Evolutionary conservation across 108 stramenopile species (phyloP), one percentile per base, ranked within the genome.

Genomic region (Schizochytrium sp.): DNA sequence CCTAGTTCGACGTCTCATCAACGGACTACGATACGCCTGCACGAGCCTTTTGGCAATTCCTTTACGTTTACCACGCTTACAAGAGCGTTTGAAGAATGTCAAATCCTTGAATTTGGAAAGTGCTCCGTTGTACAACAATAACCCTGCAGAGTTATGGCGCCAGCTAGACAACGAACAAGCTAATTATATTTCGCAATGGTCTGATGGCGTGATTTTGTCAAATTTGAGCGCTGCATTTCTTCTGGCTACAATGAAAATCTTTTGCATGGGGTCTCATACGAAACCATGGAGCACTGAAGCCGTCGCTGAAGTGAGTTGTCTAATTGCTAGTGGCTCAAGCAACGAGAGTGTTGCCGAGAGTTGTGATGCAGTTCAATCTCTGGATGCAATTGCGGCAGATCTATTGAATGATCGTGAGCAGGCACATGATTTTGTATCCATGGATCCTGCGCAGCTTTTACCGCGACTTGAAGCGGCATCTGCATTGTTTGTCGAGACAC

Each of bases 211-310:
- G 42, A 69, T 44, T 7, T 38, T 69, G 19, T 69, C 64, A 44
- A 44, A 38, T 7, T 38, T 69, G 3, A 69, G 64, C 64, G 64
- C 64, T 44, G 64, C 64, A 8, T 69, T 69, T 69, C 40, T 15
- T 38, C 64, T 69, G 19, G 64, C 64, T 7, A 44, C 44, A 8
- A 69, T 69, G 64, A 69, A 69, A 15, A 38, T 69, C 5, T 15
- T 69, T 38, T 69, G 64, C 44, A 38, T 69, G 2, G 64, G 64
- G 64, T 12, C 64, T 38, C 64, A 38, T 8, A 13, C 44, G 64
- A 69, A 38, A 44, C 42, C 64, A 8, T 69, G 64, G 64, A 69
- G 64, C 64, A 69, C 64, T 15, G 64, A 69, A 44, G 64, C 64
- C 42, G 64, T 69, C 64, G 64, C 64, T 7, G 64, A 69, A 44